Percentiles rank a stretch among this genome's conserved stretches.
Conservation (phyloP, 331 rosid species). For the Arachis monticola region DNA sequence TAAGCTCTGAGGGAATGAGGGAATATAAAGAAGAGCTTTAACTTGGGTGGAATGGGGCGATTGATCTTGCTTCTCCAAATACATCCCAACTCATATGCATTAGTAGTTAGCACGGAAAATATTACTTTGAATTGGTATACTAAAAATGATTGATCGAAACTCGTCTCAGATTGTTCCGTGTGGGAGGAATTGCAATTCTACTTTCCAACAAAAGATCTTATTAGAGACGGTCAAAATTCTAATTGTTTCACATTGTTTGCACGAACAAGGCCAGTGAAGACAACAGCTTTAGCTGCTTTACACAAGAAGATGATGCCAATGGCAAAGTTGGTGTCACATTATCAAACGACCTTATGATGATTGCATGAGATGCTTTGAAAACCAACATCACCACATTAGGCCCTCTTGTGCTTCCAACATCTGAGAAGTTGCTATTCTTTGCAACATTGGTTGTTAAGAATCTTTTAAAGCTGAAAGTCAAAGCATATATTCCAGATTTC, state of each 20-base stretch:
- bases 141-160: constrained; percentile 84
- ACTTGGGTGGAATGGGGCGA: constrained; percentile 98
- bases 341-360: constrained; percentile 86
- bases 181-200: constrained; percentile 86
- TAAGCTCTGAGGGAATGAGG: constrained; percentile 74
- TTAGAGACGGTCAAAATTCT: constrained; percentile 72
- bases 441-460: constrained; percentile 69
- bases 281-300: constrained; percentile 64
- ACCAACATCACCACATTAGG: constrained; percentile 56
- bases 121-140: constrained; percentile 90
- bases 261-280: constrained; percentile 88
- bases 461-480: constrained; percentile 73
- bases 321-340: constrained; percentile 71
- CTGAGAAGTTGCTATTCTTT: constrained; percentile 79
- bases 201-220: constrained; percentile 70
- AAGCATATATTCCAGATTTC: constrained; percentile 87
- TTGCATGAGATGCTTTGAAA: constrained; percentile 89
- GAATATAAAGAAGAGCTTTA: constrained; percentile 55
- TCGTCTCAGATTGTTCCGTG: constrained; percentile 82
- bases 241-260: constrained; percentile 79
- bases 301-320: constrained; percentile 76
- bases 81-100: constrained; percentile 81
- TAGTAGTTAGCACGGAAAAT: constrained; percentile 93
- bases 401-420: constrained; percentile 79
- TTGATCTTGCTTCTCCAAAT: constrained; percentile 97